phyloP scores from a whole-genome alignment of 495 filamentous ascomycete species.

The Durotheca rogersii region DNA sequence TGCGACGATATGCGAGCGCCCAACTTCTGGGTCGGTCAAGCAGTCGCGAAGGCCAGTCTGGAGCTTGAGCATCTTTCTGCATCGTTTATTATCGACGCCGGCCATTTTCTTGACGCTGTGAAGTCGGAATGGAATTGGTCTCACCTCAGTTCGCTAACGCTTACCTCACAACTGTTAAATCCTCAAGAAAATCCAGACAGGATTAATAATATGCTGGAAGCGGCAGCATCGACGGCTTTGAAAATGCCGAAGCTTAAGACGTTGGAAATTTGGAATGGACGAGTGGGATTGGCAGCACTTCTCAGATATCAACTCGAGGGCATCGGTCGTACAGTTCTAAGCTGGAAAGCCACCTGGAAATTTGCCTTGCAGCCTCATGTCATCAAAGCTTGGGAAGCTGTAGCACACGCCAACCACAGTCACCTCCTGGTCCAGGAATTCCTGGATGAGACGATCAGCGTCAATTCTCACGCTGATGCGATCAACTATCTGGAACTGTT shows the following conservation, averaged over 20 bases:
- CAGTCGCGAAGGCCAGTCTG: slow-evolving; percentile 19
- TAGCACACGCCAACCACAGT: slow-evolving; percentile 20
- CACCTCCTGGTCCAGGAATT: background rate
- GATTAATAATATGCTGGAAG: slow-evolving; percentile 27
- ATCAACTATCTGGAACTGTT: background rate
- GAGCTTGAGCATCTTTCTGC: slow-evolving; percentile 32
- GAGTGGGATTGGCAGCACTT: slow-evolving; percentile 30
- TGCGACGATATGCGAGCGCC: slow-evolving; percentile 20
- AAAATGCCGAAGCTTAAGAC: slow-evolving; percentile 39
- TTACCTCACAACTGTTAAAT: slow-evolving; percentile 30
- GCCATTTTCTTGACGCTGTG: slow-evolving; percentile 26
- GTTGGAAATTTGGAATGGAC: slow-evolving; percentile 41
- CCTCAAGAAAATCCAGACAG: slow-evolving; percentile 14
- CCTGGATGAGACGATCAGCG: background rate
- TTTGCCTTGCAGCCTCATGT: slow-evolving; percentile 29
- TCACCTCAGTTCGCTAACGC: slow-evolving; percentile 22
- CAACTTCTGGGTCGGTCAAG: slow-evolving; percentile 4
- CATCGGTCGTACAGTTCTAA: slow-evolving; percentile 26
- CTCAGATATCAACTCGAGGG: slow-evolving; percentile 37
- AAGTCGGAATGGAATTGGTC: slow-evolving; percentile 29
- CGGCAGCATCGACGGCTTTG: slow-evolving; percentile 32
- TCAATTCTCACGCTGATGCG: background rate
- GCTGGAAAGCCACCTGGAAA: slow-evolving; percentile 37
- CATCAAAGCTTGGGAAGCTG: slow-evolving; percentile 33
- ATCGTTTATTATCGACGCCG: slow-evolving; percentile 32